phyloP scores from a whole-genome alignment of 164 flowering plant genomes.

The Echeveria elegans region DNA sequence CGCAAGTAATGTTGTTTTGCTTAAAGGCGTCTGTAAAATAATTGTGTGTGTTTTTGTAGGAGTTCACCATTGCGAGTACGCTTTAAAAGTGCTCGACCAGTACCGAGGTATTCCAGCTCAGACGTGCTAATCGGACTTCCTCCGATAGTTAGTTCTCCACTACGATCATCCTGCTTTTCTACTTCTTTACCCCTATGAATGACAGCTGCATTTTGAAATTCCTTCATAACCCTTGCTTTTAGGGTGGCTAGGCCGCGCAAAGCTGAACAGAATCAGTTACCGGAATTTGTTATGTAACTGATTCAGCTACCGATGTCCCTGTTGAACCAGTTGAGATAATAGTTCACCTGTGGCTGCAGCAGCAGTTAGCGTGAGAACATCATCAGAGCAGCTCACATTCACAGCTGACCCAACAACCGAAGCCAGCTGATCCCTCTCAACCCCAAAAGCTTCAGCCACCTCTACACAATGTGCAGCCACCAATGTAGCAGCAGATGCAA shows the following conservation, averaged over 20 bases:
- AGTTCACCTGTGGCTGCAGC: slow-evolving; percentile 63
- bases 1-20: too few relatives aligned
- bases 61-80: slow-evolving; percentile 64
- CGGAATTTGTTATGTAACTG: too few relatives aligned
- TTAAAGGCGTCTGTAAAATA: too few relatives aligned
- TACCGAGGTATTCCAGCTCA: slow-evolving; percentile 40
- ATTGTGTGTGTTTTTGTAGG: too few relatives aligned
- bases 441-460: slow-evolving; percentile 64
- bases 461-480: slow-evolving; percentile 78
- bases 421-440: slow-evolving; percentile 51
- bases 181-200: slow-evolving; percentile 30
- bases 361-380: slow-evolving; percentile 58
- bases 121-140: slow-evolving; percentile 27
- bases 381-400: too few relatives aligned
- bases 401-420: slow-evolving; percentile 62
- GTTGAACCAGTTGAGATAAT: too few relatives aligned
- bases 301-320: too few relatives aligned
- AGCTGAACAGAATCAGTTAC: slow-evolving; percentile 32
- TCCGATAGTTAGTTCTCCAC: slow-evolving; percentile 21
- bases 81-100: slow-evolving; percentile 57
- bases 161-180: too few relatives aligned
- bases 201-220: slow-evolving; percentile 47
- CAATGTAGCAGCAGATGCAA: slow-evolving; percentile 62
- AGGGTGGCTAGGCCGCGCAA: slow-evolving; percentile 60
- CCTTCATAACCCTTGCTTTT: slow-evolving; percentile 56